Percentiles rank a stretch among this genome's conserved stretches.
Evolutionary conservation across 164 flowering plant genomes (phyloP).

Genomic region (Magnolia kwangsiensis): DNA sequence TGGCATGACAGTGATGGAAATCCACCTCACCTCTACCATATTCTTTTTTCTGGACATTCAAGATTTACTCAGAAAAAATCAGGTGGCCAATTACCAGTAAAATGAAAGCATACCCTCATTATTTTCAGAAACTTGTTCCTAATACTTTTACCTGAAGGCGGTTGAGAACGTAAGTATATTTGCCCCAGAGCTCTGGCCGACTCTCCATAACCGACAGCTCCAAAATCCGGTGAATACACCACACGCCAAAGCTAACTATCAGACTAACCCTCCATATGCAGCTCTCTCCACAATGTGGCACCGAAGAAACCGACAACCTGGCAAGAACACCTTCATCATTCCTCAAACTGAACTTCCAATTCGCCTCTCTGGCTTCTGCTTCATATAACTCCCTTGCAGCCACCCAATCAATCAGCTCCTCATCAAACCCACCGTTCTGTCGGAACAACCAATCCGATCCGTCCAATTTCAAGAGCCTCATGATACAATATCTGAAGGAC

Average conservation of each 20-base stretch:
- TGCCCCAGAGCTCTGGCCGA: conserved; percentile 98
- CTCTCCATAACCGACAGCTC: conserved; percentile 94
- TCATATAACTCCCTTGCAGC: conserved; percentile 87
- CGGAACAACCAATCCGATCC: conserved; percentile 93
- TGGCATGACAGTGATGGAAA: too few relatives aligned
- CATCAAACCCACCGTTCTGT: conserved; percentile 53
- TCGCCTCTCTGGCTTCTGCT: conserved; percentile 53
- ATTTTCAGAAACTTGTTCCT: too few relatives aligned
- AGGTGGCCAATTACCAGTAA: too few relatives aligned
- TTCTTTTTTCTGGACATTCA: too few relatives aligned
- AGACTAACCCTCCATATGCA: conserved; percentile 76
- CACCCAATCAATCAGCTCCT: conserved; percentile 80
- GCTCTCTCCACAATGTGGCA: conserved; percentile 84
- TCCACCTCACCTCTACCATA: too few relatives aligned
- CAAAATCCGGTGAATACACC: conserved; percentile 90
- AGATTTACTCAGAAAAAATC: too few relatives aligned
- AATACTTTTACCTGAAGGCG: conserved; percentile 82
- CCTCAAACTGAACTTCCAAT: conserved; percentile 36
- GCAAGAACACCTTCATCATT: conserved; percentile 35
- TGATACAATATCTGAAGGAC: conserved; percentile 64
- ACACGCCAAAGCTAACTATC: conserved; percentile 91
- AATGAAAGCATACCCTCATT: too few relatives aligned
- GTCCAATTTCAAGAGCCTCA: conserved; percentile 75
- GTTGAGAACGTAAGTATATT: conserved; percentile 93
- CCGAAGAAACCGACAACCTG: conserved; percentile 34